Conservation (phyloP, 108 stramenopile species). For the Fragilaria radians region DNA sequence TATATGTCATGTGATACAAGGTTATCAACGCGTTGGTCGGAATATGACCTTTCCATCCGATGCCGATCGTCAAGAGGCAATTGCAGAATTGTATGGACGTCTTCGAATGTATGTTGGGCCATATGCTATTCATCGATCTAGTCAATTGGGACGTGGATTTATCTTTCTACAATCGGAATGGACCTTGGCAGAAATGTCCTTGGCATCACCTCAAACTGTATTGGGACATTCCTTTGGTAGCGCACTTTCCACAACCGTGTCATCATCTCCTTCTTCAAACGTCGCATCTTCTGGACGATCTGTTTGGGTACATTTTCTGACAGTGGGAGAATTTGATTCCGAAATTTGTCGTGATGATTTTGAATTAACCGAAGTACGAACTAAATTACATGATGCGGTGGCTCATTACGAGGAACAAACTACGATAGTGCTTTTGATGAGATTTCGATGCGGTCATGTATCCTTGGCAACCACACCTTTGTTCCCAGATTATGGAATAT, state of each 20-base stretch:
- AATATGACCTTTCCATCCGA: conserved; percentile 38
- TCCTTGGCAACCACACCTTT: conserved; percentile 56
- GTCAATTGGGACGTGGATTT: conserved; percentile 57
- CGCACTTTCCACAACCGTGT: conserved; percentile 24
- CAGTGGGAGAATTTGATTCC: conserved; percentile 70
- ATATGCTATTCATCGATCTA: conserved; percentile 53
- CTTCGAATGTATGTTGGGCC: conserved; percentile 80
- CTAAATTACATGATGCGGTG: conserved; percentile 42
- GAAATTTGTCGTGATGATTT: conserved; percentile 85
- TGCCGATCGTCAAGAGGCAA: conserved; percentile 38
- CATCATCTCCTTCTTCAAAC: conserved; percentile 7
- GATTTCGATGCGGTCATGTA: conserved; percentile 80
- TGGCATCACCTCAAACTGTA: conserved; percentile 32
- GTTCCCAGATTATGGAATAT: conserved; percentile 67
- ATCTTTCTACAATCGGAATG: conserved; percentile 69
- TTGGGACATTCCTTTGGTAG: conserved; percentile 12
- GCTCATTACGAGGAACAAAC: conserved; percentile 58
- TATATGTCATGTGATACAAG: conserved; percentile 2
- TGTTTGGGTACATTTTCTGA: conserved; percentile 70
- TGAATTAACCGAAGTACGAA: conserved; percentile 62
- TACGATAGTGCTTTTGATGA: conserved; percentile 58
- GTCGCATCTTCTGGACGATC: no score
- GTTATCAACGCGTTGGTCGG: conserved; percentile 48
- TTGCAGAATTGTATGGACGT: conserved; percentile 54
- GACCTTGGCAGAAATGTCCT: conserved; percentile 60